Evolutionary conservation across 164 flowering plant species (phyloP).

Genomic region (Chloranthus sessilifolius): DNA sequence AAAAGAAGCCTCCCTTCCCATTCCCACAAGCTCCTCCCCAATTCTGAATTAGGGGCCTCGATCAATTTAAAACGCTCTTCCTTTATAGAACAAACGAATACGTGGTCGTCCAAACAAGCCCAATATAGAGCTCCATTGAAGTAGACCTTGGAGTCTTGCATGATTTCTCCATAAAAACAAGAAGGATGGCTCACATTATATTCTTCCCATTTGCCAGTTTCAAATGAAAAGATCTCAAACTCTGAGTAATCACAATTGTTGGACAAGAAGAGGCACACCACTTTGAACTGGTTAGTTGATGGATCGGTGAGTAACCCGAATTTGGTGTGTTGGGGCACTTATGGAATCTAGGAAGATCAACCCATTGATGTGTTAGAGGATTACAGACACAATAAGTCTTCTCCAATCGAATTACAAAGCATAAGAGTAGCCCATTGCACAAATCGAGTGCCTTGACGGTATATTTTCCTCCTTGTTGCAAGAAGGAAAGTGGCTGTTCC

Average conservation of each 20-base stretch:
- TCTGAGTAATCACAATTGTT: no score
- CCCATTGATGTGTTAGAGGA: background rate
- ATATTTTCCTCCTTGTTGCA: background rate
- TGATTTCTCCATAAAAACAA: background rate
- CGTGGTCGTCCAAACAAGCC: constrained; percentile 1
- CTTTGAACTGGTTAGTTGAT: no score
- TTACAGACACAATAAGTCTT: background rate
- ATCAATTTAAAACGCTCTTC: background rate
- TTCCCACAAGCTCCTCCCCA: constrained; percentile 1
- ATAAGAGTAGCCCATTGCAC: constrained; percentile 3
- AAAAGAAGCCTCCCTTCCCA: background rate
- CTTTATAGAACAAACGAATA: background rate
- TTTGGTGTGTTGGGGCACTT: background rate
- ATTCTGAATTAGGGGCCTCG: background rate
- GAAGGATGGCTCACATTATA: background rate
- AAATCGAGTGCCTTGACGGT: background rate
- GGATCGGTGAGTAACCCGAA: no score
- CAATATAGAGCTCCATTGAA: background rate
- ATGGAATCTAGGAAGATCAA: background rate
- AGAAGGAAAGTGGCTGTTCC: background rate
- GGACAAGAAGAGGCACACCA: no score
- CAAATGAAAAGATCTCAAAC: background rate
- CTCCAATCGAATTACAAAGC: background rate
- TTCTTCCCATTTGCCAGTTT: constrained; percentile 7
- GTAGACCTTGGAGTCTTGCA: background rate